Base-by-base conservation (phyloP, 768 basidiomycete species). In the Russula brevipes region DNA sequence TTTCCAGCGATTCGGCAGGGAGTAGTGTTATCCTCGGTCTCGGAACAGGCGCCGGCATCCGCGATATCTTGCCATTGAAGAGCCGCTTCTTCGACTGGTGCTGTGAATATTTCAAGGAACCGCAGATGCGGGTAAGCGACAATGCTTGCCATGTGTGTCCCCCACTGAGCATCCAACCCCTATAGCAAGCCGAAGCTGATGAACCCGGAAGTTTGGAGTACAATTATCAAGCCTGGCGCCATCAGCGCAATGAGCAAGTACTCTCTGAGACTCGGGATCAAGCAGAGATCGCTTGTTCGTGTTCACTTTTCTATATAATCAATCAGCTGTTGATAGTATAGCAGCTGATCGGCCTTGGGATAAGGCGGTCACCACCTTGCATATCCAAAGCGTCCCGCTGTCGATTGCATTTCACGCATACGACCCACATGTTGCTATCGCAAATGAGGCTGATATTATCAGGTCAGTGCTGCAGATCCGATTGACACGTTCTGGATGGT, bases 31-130 rank as follows among this genome's bases (percentile, higher is more conserved):
- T 88, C 17, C 78, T 91, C 30, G 90, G 90, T 4, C 73, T 91
- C 35, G 90, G 90, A 4, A 91, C 91, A 10, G 89, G 91, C 30
- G 78, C 83, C 10, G 89, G 89, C 9, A 87, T 94, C 60, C 82
- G 89, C 61, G 90, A 96, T 73, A 84, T 89, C 2, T 73, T 98
- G 66, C 97, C 97, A 0, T 74, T 99, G 70, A 93, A 91, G 75
- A 95, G 93, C 71, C 80, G 84, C 9, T 96, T 91, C 76, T 99
- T 88, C 71, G 96, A 98, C 71, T 98, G 94, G 91, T 94, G 94
- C 63, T 84, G 85, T 70, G 95, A 98, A 72, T 98, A 98, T 73
- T 99, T 98, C 78, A 94, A 89, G 66, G 95, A 98, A 73, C 94
- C 96, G 3, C 97, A 99, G 74, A 98, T 99, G 96, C 87, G 93